Evolutionary conservation across 306 rosid genomes (phyloP).

Genomic region (Medicago ruthenica): DNA sequence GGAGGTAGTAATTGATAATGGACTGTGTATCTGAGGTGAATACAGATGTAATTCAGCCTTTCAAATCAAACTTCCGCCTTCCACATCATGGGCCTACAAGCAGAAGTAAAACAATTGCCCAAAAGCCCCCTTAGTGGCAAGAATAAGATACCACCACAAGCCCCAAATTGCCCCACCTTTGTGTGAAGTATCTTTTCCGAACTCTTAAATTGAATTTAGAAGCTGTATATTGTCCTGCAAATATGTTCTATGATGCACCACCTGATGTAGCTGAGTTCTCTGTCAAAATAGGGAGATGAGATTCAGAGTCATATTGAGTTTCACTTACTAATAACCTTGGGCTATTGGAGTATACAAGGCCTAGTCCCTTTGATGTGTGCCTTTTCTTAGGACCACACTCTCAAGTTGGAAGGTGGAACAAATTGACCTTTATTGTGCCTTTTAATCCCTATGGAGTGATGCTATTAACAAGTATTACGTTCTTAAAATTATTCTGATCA

Average conservation of each 20-base stretch:
- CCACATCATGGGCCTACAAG: neutral
- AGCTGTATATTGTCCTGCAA: constrained; percentile 4
- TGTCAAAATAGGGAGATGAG: neutral
- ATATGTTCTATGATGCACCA: neutral
- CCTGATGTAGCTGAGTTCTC: neutral
- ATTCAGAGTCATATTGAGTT: neutral
- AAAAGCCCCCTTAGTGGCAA: neutral
- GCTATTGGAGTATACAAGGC: neutral
- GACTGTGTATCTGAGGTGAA: no score
- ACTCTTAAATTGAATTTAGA: neutral
- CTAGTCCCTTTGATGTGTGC: neutral
- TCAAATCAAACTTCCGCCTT: constrained; percentile 3
- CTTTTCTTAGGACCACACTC: neutral
- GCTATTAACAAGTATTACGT: neutral
- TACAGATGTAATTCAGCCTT: neutral
- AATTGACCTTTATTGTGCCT: neutral
- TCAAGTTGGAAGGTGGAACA: neutral
- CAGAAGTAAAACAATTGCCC: neutral
- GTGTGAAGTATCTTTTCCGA: neutral
- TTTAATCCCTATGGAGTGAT: neutral
- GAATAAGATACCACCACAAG: neutral
- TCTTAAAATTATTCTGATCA: neutral
- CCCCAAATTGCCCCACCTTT: neutral
- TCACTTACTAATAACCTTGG: neutral
- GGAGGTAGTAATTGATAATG: no score